These are phyloP conservation scores for Neurospora sp. DNA, from an alignment of 495 filamentous ascomycete species.

Conservation along the genomic window DNA sequence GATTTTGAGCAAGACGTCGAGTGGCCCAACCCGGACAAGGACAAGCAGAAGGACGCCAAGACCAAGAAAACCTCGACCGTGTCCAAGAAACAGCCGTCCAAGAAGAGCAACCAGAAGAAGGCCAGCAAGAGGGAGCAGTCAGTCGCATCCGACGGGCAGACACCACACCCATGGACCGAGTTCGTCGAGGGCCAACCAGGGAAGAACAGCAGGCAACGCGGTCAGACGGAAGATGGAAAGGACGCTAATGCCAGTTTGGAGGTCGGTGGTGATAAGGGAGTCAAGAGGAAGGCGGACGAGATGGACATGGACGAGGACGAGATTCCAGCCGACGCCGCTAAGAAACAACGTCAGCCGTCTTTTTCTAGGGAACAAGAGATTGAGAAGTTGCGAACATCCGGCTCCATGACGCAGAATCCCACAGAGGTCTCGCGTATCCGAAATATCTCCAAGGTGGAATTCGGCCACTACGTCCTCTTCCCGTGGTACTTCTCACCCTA, in stretches of 20 bases:
- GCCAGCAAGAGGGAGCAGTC: slow-evolving; percentile 39
- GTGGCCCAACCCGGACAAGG: slow-evolving; percentile 48
- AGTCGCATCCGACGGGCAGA: slow-evolving; percentile 34
- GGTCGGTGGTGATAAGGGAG: slow-evolving; percentile 24
- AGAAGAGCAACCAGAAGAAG: slow-evolving; percentile 45
- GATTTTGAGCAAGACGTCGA: slow-evolving; percentile 58
- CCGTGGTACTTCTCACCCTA: slow-evolving; percentile 99
- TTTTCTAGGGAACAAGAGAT: slow-evolving; percentile 90
- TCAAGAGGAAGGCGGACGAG: slow-evolving; percentile 28
- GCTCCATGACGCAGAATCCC: slow-evolving; percentile 97
- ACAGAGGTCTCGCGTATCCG: slow-evolving; percentile 94
- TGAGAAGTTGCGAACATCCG: slow-evolving; percentile 82
- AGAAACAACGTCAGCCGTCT: slow-evolving; percentile 27
- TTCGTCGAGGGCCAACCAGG: slow-evolving; percentile 25
- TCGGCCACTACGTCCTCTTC: slow-evolving; percentile 84
- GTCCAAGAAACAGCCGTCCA: slow-evolving; percentile 37
- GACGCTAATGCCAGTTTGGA: slow-evolving; percentile 23
- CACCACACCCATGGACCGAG: slow-evolving; percentile 36
- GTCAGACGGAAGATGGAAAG: slow-evolving; percentile 19
- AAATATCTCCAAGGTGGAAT: slow-evolving; percentile 85
- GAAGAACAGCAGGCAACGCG: slow-evolving; percentile 6
- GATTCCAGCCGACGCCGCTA: slow-evolving; percentile 27
- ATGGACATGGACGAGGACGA: slow-evolving; percentile 38
- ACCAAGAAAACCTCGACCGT: slow-evolving; percentile 29
- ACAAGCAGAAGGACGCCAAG: slow-evolving; percentile 43